These are phyloP conservation scores for Teratosphaeria zuluensis DNA, from an alignment of 2,329 filamentous ascomycete genomes.

Conservation along the genomic window DNA sequence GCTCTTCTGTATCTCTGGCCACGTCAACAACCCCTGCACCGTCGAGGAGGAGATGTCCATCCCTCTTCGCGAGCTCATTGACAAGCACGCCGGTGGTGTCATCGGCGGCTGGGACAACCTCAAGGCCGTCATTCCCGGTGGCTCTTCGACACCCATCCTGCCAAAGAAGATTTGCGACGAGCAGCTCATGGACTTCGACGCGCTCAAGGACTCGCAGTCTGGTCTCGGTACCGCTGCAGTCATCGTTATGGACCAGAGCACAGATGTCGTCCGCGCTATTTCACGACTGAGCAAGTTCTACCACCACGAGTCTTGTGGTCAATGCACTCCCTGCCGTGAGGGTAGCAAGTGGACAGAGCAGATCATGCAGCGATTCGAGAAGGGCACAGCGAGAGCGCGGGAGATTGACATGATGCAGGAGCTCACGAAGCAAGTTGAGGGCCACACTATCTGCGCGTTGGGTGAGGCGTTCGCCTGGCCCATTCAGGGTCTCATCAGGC, in stretches of 20 bases:
- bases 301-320: constrained; percentile 94
- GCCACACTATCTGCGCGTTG: constrained; percentile 95
- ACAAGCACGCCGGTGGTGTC: constrained; percentile 96
- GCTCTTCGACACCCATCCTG: constrained; percentile 90
- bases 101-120: constrained; percentile 97
- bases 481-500: constrained; percentile 92
- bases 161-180: constrained; percentile 85
- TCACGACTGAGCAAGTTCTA: constrained; percentile 92
- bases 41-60: constrained; percentile 99
- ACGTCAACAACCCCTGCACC: constrained; percentile 97
- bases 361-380: constrained; percentile 95
- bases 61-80: constrained; percentile 87
- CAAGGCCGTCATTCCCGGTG: constrained; percentile 87
- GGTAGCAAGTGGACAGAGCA: constrained; percentile 98
- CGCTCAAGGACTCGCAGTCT: constrained; percentile 92
- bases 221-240: constrained; percentile 95
- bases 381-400: constrained; percentile 73
- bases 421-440: constrained; percentile 97
- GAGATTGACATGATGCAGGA: constrained; percentile 99
- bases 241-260: constrained; percentile 98
- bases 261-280: constrained; percentile 91
- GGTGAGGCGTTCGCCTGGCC: constrained; percentile 99
- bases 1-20: constrained; percentile 94
- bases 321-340: constrained; percentile 99
- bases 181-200: constrained; percentile 98